A percentile compares a stretch with the other conserved stretches of the same genome.
Evolutionary conservation across 2,329 filamentous ascomycete genomes (phyloP).

Genomic region (Canariomyces notabilis): DNA sequence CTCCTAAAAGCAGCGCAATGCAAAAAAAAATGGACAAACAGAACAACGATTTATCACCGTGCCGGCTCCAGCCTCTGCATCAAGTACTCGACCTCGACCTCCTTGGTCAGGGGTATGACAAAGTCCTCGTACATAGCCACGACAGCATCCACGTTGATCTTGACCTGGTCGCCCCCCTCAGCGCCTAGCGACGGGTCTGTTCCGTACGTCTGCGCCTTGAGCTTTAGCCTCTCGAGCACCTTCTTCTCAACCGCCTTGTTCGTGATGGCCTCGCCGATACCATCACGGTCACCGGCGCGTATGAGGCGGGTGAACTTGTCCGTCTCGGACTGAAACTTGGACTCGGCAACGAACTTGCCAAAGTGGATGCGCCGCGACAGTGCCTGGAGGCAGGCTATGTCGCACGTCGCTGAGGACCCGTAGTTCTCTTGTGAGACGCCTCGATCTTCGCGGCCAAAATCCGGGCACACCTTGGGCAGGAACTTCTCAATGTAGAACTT

Average conservation of each 20-base stretch:
- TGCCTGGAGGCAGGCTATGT: constrained; percentile 85
- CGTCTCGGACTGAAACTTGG: constrained; percentile 81
- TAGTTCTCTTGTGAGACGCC: constrained; percentile 92
- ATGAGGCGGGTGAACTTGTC: constrained; percentile 80
- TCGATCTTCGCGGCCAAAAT: constrained; percentile 69
- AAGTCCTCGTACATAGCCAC: constrained; percentile 86
- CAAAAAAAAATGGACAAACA: constrained; percentile 15
- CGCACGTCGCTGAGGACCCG: constrained; percentile 83
- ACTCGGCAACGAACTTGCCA: constrained; percentile 96
- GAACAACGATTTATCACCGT: constrained; percentile 23
- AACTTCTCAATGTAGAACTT: constrained; percentile 76
- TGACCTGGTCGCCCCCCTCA: constrained; percentile 53
- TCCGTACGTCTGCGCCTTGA: constrained; percentile 92
- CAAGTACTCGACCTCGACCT: constrained; percentile 95
- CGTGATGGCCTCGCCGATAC: constrained; percentile 86
- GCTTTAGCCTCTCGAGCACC: constrained; percentile 76
- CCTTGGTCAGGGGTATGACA: constrained; percentile 96
- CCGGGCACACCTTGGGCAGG: constrained; percentile 75
- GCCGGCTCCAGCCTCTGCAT: constrained; percentile 73
- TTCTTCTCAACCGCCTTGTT: constrained; percentile 84
- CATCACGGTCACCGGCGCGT: constrained; percentile 69
- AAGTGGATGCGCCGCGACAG: constrained; percentile 90
- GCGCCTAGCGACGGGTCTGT: constrained; percentile 70
- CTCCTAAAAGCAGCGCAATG: constrained; percentile 11
- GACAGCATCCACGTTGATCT: constrained; percentile 90